phyloP scores from a whole-genome alignment of 176 grass and related monocot genomes.

The Dactylis glomerata region DNA sequence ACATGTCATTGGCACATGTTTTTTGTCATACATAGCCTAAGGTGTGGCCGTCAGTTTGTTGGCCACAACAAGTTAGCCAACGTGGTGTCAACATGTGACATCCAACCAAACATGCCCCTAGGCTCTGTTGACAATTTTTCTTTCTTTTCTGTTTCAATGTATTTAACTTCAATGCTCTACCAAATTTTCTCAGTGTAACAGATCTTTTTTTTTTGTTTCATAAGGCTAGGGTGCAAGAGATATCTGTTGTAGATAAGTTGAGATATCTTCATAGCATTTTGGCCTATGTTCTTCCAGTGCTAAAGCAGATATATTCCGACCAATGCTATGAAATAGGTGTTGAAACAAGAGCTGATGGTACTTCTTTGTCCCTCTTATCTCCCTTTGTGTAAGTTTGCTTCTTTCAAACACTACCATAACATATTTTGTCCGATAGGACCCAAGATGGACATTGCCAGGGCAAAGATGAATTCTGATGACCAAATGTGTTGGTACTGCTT shows the following conservation, averaged over 20 bases:
- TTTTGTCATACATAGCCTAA: background rate
- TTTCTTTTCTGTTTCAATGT: slow-evolving; percentile 15
- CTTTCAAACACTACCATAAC: slow-evolving; percentile 14
- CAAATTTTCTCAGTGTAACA: slow-evolving; percentile 11
- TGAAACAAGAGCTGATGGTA: slow-evolving; percentile 87
- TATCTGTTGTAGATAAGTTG: slow-evolving; percentile 80
- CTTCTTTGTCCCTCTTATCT: slow-evolving; percentile 15
- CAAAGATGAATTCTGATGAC: slow-evolving; percentile 81
- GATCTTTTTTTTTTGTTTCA: slow-evolving; percentile 16
- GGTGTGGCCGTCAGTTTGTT: background rate
- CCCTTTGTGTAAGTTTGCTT: slow-evolving; percentile 11
- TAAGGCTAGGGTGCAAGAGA: slow-evolving; percentile 87
- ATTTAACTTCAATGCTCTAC: slow-evolving; percentile 2
- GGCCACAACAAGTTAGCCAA: background rate
- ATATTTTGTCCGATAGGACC: slow-evolving; percentile 49
- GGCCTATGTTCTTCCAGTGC: slow-evolving; percentile 74
- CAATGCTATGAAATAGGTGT: slow-evolving; percentile 94
- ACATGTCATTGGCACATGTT: background rate
- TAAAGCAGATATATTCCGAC: slow-evolving; percentile 75
- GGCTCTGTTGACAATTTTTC: slow-evolving; percentile 14
- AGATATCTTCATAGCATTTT: slow-evolving; percentile 94
- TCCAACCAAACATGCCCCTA: background rate
- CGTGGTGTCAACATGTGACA: background rate
- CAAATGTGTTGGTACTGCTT: slow-evolving; percentile 90
- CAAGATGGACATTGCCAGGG: slow-evolving; percentile 79